Evolutionary conservation across 2,329 filamentous ascomycete species (phyloP).

Genomic region (Cladosporium sp.): DNA sequence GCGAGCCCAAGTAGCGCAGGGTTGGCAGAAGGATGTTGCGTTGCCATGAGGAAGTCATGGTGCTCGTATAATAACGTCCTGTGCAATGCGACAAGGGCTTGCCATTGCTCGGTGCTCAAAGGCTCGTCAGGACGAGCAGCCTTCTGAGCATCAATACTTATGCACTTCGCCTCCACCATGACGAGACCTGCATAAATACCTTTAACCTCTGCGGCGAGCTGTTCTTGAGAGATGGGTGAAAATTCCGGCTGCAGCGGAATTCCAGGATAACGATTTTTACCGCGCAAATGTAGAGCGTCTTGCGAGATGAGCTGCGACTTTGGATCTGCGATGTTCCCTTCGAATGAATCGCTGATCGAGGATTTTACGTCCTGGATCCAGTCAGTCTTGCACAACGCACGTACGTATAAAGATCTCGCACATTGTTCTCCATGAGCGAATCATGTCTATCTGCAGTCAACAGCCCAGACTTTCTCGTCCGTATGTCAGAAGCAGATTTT

Average conservation of each 20-base stretch:
- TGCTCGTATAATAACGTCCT: slow-evolving; percentile 54
- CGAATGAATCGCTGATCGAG: background rate
- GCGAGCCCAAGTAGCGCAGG: slow-evolving; percentile 64
- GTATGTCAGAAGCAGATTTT: background rate
- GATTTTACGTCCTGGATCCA: too few species aligned
- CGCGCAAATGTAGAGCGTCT: slow-evolving; percentile 1
- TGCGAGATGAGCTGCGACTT: slow-evolving; percentile 1
- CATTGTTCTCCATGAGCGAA: background rate
- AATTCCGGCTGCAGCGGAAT: slow-evolving; percentile 20
- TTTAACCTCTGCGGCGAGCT: slow-evolving; percentile 76
- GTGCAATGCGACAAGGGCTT: slow-evolving; percentile 77
- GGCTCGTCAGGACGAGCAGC: slow-evolving; percentile 48
- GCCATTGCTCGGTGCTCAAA: slow-evolving; percentile 68
- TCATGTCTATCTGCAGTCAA: background rate
- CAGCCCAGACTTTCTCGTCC: too few species aligned
- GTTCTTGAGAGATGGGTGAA: slow-evolving; percentile 63
- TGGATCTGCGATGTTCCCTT: background rate
- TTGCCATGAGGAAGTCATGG: slow-evolving; percentile 67
- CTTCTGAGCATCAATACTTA: slow-evolving; percentile 70
- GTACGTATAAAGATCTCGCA: background rate
- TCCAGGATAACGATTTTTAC: background rate
- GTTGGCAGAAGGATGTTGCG: slow-evolving; percentile 77
- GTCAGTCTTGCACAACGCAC: too few species aligned
- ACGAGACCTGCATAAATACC: slow-evolving; percentile 78
- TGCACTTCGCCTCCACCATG: slow-evolving; percentile 84